Conservation (phyloP, 2,329 filamentous ascomycete species). For the Trichoderma koningiopsis region DNA sequence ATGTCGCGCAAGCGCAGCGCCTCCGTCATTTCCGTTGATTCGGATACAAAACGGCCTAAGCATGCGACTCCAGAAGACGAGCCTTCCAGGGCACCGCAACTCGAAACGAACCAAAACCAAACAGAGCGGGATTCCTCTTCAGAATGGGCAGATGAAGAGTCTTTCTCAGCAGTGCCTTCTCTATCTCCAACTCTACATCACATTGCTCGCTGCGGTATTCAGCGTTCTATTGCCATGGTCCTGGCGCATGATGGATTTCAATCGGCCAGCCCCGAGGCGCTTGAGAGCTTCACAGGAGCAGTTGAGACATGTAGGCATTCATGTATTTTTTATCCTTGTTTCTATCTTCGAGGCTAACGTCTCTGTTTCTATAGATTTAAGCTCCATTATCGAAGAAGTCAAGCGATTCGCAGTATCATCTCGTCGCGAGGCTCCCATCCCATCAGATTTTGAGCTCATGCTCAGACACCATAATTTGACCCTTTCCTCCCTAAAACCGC, state of each 20-base stretch:
- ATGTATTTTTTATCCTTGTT: neutral
- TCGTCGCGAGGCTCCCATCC: slow-evolving; percentile 56
- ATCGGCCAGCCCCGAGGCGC: slow-evolving; percentile 54
- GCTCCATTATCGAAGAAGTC: slow-evolving; percentile 51
- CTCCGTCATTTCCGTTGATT: slow-evolving; percentile 34
- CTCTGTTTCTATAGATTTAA: slow-evolving; percentile 46
- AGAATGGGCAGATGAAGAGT: neutral
- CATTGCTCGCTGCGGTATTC: slow-evolving; percentile 45
- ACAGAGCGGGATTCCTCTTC: neutral
- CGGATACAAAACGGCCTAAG: slow-evolving; percentile 38
- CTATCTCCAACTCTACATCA: slow-evolving; percentile 37
- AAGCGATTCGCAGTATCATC: slow-evolving; percentile 51
- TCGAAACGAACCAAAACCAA: neutral
- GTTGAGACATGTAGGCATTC: slow-evolving; percentile 60
- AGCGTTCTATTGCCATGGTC: slow-evolving; percentile 58
- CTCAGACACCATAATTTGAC: slow-evolving; percentile 56
- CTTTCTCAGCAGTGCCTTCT: slow-evolving; percentile 28
- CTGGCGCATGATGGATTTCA: slow-evolving; percentile 62
- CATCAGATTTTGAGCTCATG: slow-evolving; percentile 59
- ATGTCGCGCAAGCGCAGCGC: slow-evolving; percentile 45
- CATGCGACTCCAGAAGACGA: slow-evolving; percentile 14
- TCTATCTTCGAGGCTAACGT: slow-evolving; percentile 27
- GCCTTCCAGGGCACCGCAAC: neutral
- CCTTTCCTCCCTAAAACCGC: slow-evolving; percentile 55
- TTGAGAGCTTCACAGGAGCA: slow-evolving; percentile 59